Conservation (phyloP, 73 alveolate genomes). For the Paramecium sexaurelia region DNA sequence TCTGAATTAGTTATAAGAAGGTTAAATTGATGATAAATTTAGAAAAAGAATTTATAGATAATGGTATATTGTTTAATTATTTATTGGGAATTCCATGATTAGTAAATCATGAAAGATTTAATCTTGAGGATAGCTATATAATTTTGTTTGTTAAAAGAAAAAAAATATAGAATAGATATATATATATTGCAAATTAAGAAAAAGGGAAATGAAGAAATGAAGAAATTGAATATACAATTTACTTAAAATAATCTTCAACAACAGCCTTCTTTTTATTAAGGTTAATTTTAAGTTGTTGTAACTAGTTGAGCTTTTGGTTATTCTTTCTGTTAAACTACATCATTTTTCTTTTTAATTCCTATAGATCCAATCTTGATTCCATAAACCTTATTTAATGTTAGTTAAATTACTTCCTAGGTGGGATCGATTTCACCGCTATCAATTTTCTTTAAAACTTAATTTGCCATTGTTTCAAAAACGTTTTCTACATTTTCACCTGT, state of each 20-base stretch:
- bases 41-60: neutral
- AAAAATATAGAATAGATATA: neutral
- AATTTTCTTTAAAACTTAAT: constrained; percentile 48
- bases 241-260: neutral
- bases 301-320: neutral
- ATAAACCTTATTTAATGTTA: neutral
- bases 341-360: neutral
- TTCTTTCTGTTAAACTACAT: neutral
- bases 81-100: neutral
- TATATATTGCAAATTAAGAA: too few species aligned
- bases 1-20: too few species aligned
- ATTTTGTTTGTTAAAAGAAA: neutral
- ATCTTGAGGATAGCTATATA: neutral
- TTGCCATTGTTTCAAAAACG: constrained; percentile 62
- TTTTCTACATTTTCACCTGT: constrained; percentile 72
- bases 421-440: constrained; percentile 28
- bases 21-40: too few species aligned
- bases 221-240: constrained; percentile 6
- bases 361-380: constrained; percentile 41
- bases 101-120: neutral
- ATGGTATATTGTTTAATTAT: too few species aligned
- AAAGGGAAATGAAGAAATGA: neutral
- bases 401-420: neutral
- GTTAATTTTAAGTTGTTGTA: neutral
- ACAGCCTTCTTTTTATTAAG: neutral